Evolutionary conservation across 768 basidiomycete species (phyloP), one percentile per base, ranked within the genome.

Genomic region (Mycena belliarum): DNA sequence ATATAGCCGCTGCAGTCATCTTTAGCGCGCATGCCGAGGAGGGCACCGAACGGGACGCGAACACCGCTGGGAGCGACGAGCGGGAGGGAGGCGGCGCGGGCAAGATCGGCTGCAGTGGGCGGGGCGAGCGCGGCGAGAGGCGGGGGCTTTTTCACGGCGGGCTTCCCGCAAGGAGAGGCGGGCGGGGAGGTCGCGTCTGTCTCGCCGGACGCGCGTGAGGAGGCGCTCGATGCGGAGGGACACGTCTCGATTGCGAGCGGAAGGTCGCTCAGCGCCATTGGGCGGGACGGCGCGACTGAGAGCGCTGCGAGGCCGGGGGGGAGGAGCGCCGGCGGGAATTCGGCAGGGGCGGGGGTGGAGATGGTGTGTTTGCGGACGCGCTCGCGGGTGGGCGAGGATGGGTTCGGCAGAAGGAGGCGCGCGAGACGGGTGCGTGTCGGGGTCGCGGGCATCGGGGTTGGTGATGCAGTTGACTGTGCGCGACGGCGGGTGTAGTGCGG

Each of bases 21-120:
- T n/a, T n/a, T 11, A 10, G 40, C 6, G 40, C 14, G 2, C 40
- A 41, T 41, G 40, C 40, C 40, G 20, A 41, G 40, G 20, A 41
- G 40, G 9, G 21, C 40, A 10, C 40, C 40, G 20, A 41, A 41
- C 20, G 40, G 40, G 3, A 41, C 40, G 40, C 82, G 78, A 10
- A 83, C 64, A 4, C 93, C 93, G 15, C 82, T 82, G 59, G 88
- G 84, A 38, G 84, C 81, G 41, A 89, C 77, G 55, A 96, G 82
- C 20, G 80, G 74, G 28, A 89, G 76, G 16, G 81, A 70, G 1
- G 86, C 82, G 3, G 88, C 93, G 21, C 78, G 78, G 5, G 76
- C 72, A 55, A 95, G 76, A 64, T 89, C 83, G 11, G 76, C 71
- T 6, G 70, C 60, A 0, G 82, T 83, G 3, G 78, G 67, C 4